A percentile compares a stretch with the other conserved stretches of the same genome.
Conservation (phyloP, 495 filamentous ascomycete genomes). For the Hypoxylon lienhwacheense region DNA sequence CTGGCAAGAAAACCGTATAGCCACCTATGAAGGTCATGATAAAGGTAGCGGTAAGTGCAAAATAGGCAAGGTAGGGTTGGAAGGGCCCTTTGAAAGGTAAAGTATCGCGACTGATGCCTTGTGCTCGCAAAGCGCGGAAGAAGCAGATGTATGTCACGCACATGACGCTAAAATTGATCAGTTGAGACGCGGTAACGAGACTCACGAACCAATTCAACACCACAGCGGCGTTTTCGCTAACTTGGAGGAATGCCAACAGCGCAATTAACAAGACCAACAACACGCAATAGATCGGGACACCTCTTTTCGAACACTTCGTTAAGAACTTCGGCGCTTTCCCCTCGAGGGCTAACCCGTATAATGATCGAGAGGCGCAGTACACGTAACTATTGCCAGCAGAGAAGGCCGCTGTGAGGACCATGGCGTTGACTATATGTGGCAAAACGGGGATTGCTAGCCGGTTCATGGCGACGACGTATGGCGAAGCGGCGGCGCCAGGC, state of each 20-base stretch:
- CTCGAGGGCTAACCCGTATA: slow-evolving; percentile 60
- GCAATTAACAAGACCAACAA: slow-evolving; percentile 62
- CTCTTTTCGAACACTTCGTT: slow-evolving; percentile 56
- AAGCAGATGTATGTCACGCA: slow-evolving; percentile 74
- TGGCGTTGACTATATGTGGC: slow-evolving; percentile 71
- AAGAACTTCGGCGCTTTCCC: slow-evolving; percentile 63
- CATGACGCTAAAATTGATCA: slow-evolving; percentile 76
- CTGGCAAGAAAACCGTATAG: slow-evolving; percentile 74
- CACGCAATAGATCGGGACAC: slow-evolving; percentile 63
- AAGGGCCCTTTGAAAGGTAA: slow-evolving; percentile 67
- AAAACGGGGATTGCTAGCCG: slow-evolving; percentile 62
- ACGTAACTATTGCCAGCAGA: slow-evolving; percentile 77
- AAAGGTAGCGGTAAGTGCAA: slow-evolving; percentile 60
- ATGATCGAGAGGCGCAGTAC: slow-evolving; percentile 68
- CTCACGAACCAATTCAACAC: slow-evolving; percentile 78
- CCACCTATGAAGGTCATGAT: slow-evolving; percentile 76
- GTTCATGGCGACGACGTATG: slow-evolving; percentile 78
- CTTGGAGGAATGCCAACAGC: slow-evolving; percentile 71
- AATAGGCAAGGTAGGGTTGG: slow-evolving; percentile 74
- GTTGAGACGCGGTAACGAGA: slow-evolving; percentile 68
- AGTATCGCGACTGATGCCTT: slow-evolving; percentile 63
- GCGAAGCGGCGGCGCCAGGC: slow-evolving; percentile 65
- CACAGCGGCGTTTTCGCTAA: slow-evolving; percentile 65
- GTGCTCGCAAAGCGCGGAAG: slow-evolving; percentile 65
- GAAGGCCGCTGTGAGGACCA: slow-evolving; percentile 67